Evolutionary conservation across 192 early-diverging fungal genomes (phyloP), one percentile per base, ranked within the genome.

Genomic region (Linnemannia schmuckeri): DNA sequence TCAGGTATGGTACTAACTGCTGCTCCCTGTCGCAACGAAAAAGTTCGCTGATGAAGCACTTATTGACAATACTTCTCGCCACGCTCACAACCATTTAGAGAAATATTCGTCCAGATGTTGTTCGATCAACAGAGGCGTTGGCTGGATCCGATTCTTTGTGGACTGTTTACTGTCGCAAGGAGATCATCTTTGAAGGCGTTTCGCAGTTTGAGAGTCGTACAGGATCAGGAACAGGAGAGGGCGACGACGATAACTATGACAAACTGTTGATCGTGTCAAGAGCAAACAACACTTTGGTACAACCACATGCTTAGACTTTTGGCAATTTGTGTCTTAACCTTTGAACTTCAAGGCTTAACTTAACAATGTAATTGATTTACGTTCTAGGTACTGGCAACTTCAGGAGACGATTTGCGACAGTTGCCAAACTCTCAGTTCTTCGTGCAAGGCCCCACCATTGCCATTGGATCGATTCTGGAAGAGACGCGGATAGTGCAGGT

Each of bases 401-500:
- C 80, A 3, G 97, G 96, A 70, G 94, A 97, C 41, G 97, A 98
- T 71, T 85, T 99, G 41, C 88, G 92, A 33, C 95, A 99, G 89
- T 82, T 97, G 70, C 93, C 94, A 27, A 91, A 92, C 40, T 92
- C 91, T 2, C 95, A 93, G 6, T 99, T 98, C 79, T 96, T 92
- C 77, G 91, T 91, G 0, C 82, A 88, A 24, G 96, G 95, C 0
- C 93, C 95, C 9, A 98, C 98, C 0, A 88, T 99, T n/a, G 91
- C 84, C 2, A 95, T 95, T 8, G 94, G 94, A 15, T 92, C 94
- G 24, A 80, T 98, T 2, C 83, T 96, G 70, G 92, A 93, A 61
- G 91, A 93, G 41, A 93, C 93, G 9, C 88, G 93, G 12, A 95
- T 97, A 72, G 92, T 99, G 9, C 98, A 99, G 82, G 95, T 98